These are phyloP conservation scores for Sporothrix sp. DNA, from an alignment of 2,329 filamentous ascomycete genomes.

Conservation along the genomic window DNA sequence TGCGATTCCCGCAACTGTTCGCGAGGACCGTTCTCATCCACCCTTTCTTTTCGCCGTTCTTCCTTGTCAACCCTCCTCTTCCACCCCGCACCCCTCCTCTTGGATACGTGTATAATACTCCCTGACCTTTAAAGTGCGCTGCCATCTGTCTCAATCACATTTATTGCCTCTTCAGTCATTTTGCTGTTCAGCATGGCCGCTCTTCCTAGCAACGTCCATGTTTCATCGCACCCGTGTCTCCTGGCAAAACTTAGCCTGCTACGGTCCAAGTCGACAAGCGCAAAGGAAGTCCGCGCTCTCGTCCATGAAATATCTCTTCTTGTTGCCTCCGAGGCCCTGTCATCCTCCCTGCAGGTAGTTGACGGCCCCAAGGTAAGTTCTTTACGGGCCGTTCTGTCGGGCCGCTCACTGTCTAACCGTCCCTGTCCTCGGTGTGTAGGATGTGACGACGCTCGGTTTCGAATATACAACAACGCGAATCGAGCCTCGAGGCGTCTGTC, in stretches of 20 bases:
- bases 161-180: no score
- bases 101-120: no score
- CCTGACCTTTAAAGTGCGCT: no score
- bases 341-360: conserved; percentile 46
- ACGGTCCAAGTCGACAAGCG: conserved; percentile 58
- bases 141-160: no score
- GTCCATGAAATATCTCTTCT: conserved; percentile 82
- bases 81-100: no score
- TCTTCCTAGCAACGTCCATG: conserved; percentile 56
- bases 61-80: no score
- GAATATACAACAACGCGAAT: conserved; percentile 58
- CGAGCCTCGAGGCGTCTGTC: conserved; percentile 57
- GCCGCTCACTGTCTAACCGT: no score
- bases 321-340: conserved; percentile 72
- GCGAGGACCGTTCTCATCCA: no score
- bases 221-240: conserved; percentile 80
- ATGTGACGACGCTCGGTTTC: conserved; percentile 67
- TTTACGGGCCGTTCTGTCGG: no score
- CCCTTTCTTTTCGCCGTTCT: no score
- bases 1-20: no score
- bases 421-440: conserved; percentile 37
- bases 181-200: conserved; percentile 7
- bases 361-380: conserved; percentile 53
- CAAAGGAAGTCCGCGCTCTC: conserved; percentile 69
- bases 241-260: conserved; percentile 83